Conservation (phyloP, 1,284 basidiomycete species). For the Irpex sp. region DNA sequence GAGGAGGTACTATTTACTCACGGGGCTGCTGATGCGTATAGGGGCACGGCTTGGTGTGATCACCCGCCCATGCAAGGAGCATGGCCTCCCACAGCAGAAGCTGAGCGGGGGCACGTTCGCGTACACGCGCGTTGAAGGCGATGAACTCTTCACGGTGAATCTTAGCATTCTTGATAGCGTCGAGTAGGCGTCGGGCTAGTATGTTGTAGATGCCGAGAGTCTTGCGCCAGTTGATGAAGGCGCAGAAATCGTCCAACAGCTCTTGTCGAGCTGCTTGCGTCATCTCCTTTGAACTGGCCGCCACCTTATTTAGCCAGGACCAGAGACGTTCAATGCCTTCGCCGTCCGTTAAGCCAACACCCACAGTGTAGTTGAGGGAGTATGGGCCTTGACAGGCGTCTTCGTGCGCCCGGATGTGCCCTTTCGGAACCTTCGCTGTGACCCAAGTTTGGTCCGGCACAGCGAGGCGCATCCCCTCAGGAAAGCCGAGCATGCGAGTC, state of each 20-base stretch:
- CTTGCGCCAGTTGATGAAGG: conserved; percentile 27
- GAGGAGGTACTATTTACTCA: too few species aligned
- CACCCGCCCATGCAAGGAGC: too few species aligned
- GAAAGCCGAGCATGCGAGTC: background rate
- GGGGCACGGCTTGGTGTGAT: too few species aligned
- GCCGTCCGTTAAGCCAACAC: conserved; percentile 22
- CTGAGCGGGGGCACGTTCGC: too few species aligned
- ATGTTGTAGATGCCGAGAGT: conserved; percentile 5
- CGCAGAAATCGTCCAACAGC: conserved; percentile 24
- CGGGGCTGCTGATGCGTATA: background rate
- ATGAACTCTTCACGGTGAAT: background rate
- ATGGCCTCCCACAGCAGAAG: too few species aligned
- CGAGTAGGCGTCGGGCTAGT: background rate
- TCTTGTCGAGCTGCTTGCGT: conserved; percentile 17
- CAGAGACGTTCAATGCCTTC: conserved; percentile 25
- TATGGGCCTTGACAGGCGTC: background rate
- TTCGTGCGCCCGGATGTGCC: background rate
- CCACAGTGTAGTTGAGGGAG: conserved; percentile 1
- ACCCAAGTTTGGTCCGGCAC: background rate
- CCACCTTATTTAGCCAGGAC: conserved; percentile 17
- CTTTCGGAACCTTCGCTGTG: background rate
- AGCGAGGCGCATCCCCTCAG: background rate
- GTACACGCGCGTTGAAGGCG: too few species aligned
- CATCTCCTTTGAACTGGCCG: conserved; percentile 23
- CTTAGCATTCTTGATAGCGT: background rate